Evolutionary conservation across 179 eudicot genomes (phyloP), one percentile per base, ranked within the genome.

Genomic region (Vitellaria paradoxa): DNA sequence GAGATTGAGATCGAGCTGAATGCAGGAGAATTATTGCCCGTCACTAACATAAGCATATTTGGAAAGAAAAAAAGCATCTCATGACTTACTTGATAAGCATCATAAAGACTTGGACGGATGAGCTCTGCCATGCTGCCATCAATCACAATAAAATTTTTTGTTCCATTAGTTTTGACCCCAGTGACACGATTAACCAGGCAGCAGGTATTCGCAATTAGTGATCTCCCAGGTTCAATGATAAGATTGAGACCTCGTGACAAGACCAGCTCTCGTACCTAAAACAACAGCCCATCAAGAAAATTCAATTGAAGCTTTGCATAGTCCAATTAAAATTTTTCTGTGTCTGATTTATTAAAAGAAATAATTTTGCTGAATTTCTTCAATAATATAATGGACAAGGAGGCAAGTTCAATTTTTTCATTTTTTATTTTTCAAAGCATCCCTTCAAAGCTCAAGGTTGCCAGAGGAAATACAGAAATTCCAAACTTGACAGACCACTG

Each of bases 81-180:
- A 42, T 40, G 15, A 75, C 86, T 80, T 82, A 96, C 99, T 83
- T 96, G 99, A 84, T 96, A 94, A 84, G 99, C 98, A 79, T 78
- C 99, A 77, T 96, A 94, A 9, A 94, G 91, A 85, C 99, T 96
- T 4, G 99, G 99, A 49, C 99, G 97, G 65, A 96, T 96, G 78
- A 96, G 96, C 79, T 96, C 98, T 42, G 98, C 89, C 98, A 96
- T 96, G 89, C 99, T 96, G 24, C 99, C 98, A 83, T 94, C 99
- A 77, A 96, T 83, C 73, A 92, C 99, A 65, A 92, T 72, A 68
- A 92, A 96, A 76, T 91, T 94, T 52, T 92, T 96, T 9, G 97
- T 88, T 65, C 99, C 98, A 67, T 94, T 96, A 56, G 99, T 92
- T 86, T 96, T 96, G 17, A 96, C 99, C 67, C 98, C 99, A 60